These are phyloP conservation scores for Kazachstania bromeliacearum DNA, from an alignment of 805 yeast species.

Conservation along the genomic window DNA sequence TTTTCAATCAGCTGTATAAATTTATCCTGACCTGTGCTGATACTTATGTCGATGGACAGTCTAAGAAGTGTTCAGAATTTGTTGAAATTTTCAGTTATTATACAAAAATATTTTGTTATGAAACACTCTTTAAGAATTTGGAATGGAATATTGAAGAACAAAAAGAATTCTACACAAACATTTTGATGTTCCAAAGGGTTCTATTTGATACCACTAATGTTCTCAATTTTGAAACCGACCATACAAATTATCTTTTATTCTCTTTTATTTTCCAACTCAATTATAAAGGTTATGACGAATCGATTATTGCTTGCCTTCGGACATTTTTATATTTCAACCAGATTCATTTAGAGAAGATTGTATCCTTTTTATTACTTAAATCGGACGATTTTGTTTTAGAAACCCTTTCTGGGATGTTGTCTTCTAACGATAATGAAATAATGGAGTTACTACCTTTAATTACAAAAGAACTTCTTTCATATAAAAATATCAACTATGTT, in stretches of 20 bases:
- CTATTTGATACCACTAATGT: not conserved
- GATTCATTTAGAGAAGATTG: not conserved
- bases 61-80: not conserved
- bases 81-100: not conserved
- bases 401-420: no score
- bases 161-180: not conserved
- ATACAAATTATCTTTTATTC: not conserved
- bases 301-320: not conserved
- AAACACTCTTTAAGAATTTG: not conserved
- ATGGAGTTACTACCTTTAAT: not conserved
- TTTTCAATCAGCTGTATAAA: not conserved
- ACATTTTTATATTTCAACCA: not conserved
- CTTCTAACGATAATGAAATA: not conserved
- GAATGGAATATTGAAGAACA: not conserved
- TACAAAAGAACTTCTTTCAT: no score
- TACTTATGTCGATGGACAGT: not conserved
- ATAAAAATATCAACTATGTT: no score
- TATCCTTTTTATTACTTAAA: no score
- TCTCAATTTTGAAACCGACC: not conserved
- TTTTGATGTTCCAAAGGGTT: not conserved
- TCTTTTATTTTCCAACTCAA: not conserved
- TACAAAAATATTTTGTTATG: not conserved
- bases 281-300: not conserved
- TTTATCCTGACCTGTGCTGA: constrained; percentile 1
- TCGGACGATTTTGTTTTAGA: no score